Base-by-base conservation (phyloP, 1,284 basidiomycete species). In the Lentinula novae-zelandiae region DNA sequence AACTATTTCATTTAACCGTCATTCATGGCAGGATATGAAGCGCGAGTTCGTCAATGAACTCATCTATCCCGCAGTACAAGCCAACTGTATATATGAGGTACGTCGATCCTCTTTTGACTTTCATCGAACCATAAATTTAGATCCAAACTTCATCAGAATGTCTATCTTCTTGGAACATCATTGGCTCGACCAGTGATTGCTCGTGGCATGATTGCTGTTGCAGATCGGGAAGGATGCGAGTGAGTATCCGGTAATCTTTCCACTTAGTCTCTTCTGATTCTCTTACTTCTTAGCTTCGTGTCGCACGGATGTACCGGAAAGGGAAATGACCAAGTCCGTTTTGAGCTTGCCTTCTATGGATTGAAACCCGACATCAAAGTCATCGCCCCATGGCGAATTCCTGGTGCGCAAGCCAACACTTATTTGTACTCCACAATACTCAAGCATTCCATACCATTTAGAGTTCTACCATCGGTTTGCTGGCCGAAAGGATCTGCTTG, bases 281-380 rank as follows among this genome's bases (percentile, higher is more conserved):
- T 17, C 57, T 17, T 52, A 46, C 61, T 61, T 49, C 46, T 13
- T 63, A 95, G 93, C 76, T 99, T 85, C 73, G 96, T 99, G 66
- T 91, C 96, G 42, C 97, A 99, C 78, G 96, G 96, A 44, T 99
- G 96, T 84, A 99, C 96, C 53, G 96, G 96, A 62, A 99, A 99
- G 81, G 96, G 96, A 61, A 99, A 99, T 76, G 96, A 99, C 77
- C 97, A 99, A 80, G 96, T 99, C 68, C 93, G 97, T 64, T 99
- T 99, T 76, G 97, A 99, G 75, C 89, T 99, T 62, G 96, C 97
- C 8, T 99, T 99, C 82, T 99, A 99, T 76, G 96, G 95, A 60
- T 85, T 99, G 70, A 96, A 97, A 76, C 96, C 96, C 57, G 92
- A 95, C 71, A 98, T 99, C 86, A 98, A 98, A 79, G 96, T 99